A percentile compares a stretch with the other conserved stretches of the same genome.
phyloP scores from a whole-genome alignment of 768 basidiomycete genomes.

The Lentinula boryana region DNA sequence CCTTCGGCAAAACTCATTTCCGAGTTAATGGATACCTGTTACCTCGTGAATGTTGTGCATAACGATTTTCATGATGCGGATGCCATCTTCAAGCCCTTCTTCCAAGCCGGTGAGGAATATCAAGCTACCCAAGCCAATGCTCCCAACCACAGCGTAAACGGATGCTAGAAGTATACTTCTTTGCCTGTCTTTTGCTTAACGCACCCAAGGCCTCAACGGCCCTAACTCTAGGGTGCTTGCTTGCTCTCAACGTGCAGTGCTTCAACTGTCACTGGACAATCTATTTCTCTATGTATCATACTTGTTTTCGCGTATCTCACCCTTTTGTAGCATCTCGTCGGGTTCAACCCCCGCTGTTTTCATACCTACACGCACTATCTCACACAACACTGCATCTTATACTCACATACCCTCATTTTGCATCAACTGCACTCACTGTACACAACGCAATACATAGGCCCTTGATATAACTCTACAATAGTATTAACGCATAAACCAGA shows the following conservation, averaged over 20 bases:
- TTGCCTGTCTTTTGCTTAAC: not conserved
- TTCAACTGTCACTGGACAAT: not conserved
- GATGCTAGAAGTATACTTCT: conserved; percentile 17
- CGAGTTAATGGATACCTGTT: conserved; percentile 73
- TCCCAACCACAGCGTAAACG: conserved; percentile 28
- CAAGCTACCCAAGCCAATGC: conserved; percentile 29
- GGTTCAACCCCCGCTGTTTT: conserved; percentile 84
- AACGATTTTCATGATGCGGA: conserved; percentile 87
- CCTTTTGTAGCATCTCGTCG: conserved; percentile 37
- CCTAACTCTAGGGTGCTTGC: conserved; percentile 8
- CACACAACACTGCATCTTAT: not conserved
- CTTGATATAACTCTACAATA: not conserved
- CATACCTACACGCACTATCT: conserved; percentile 12
- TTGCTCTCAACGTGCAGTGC: not conserved
- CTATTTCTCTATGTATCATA: conserved; percentile 3
- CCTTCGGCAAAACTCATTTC: conserved; percentile 69
- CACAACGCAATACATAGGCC: not conserved
- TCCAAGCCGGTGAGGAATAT: conserved; percentile 66
- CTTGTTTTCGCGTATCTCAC: conserved; percentile 16
- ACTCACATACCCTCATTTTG: conserved; percentile 17
- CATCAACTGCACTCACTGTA: conserved; percentile 23
- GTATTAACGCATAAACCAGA: not conserved
- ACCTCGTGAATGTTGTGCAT: conserved; percentile 93
- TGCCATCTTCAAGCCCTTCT: conserved; percentile 85
- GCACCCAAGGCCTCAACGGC: not conserved